phyloP scores from a whole-genome alignment of 2,329 filamentous ascomycete genomes.

The Colletotrichum lentis region DNA sequence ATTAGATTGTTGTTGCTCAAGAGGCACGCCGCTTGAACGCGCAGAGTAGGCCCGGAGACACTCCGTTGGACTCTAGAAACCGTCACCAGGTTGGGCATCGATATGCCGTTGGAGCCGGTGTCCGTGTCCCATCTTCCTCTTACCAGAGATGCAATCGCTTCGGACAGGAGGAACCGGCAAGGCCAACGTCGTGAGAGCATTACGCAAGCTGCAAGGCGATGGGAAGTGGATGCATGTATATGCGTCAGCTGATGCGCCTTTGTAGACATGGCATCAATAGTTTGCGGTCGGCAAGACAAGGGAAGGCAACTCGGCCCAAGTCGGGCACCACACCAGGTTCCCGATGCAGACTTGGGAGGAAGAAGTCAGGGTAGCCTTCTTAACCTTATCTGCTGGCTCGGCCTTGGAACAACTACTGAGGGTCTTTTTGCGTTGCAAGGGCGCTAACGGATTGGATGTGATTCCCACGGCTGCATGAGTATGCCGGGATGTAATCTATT shows the following conservation, averaged over 20 bases:
- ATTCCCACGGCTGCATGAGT: not conserved
- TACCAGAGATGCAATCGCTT: not conserved
- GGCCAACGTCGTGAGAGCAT: not conserved
- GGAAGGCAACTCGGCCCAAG: not conserved
- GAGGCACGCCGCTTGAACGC: not conserved
- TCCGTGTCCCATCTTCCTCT: slow-evolving; percentile 1
- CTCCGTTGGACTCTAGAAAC: not conserved
- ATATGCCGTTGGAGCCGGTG: slow-evolving; percentile 5
- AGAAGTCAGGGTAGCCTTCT: not conserved
- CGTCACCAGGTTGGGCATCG: not conserved
- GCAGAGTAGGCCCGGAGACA: not conserved
- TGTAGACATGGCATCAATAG: slow-evolving; percentile 19
- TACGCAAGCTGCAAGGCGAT: slow-evolving; percentile 4
- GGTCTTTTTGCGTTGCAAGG: not conserved
- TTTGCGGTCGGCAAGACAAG: slow-evolving; percentile 1
- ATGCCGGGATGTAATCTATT: slow-evolving; percentile 11
- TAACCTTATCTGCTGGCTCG: slow-evolving; percentile 1
- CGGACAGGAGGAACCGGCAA: no score
- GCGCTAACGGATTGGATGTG: not conserved
- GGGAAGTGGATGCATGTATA: not conserved
- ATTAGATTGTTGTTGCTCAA: not conserved
- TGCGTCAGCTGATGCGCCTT: slow-evolving; percentile 22
- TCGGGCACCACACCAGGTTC: not conserved
- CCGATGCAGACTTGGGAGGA: not conserved
- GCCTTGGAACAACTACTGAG: not conserved